These are phyloP conservation scores for Fusarium keratoplasticum DNA, from an alignment of 2,329 filamentous ascomycete genomes.

Conservation along the genomic window DNA sequence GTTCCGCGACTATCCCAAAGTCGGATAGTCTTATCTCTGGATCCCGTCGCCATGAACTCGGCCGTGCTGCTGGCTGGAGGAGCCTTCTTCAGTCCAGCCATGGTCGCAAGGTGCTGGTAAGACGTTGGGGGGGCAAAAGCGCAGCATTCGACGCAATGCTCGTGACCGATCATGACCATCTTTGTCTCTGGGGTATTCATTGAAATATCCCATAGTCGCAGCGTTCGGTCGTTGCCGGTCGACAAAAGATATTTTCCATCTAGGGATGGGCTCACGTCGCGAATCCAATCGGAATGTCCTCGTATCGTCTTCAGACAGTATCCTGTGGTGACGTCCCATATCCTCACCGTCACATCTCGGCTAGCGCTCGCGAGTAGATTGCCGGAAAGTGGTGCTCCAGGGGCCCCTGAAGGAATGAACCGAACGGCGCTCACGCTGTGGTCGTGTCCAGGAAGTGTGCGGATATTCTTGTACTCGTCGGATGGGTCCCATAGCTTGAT, in stretches of 20 bases:
- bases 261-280: constrained; percentile 83
- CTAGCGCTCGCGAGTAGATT: constrained; percentile 90
- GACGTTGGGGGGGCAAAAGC: constrained; percentile 83
- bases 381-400: constrained; percentile 80
- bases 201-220: constrained; percentile 86
- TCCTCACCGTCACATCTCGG: constrained; percentile 83
- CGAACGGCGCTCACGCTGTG: constrained; percentile 90
- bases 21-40: constrained; percentile 89
- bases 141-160: constrained; percentile 88
- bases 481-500: constrained; percentile 96
- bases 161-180: constrained; percentile 84
- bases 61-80: constrained; percentile 79
- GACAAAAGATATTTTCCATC: constrained; percentile 89
- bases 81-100: constrained; percentile 87
- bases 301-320: constrained; percentile 92
- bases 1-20: constrained; percentile 90
- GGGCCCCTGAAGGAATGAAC: constrained; percentile 86
- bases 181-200: constrained; percentile 75
- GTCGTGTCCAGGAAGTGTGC: constrained; percentile 90
- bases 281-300: constrained; percentile 91
- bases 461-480: constrained; percentile 95
- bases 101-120: constrained; percentile 79
- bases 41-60: constrained; percentile 91
- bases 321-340: constrained; percentile 94
- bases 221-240: constrained; percentile 83